Percentiles rank a stretch among this genome's conserved stretches.
These are phyloP conservation scores for Fusarium proliferatum DNA, from an alignment of 2,329 filamentous ascomycete genomes.

Conservation along the genomic window DNA sequence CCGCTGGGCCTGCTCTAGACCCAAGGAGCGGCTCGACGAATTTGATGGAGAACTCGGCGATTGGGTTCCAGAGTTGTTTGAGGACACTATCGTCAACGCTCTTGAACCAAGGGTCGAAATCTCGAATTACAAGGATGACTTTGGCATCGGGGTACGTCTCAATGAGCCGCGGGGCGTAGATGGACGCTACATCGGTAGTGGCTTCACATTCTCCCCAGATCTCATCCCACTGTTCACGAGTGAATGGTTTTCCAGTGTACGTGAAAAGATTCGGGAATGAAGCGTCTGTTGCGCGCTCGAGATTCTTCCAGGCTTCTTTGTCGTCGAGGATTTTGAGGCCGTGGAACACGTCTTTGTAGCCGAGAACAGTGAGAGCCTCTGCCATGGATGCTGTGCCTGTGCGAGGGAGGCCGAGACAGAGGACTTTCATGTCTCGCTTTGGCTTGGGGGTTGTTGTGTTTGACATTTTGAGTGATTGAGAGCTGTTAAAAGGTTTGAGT, in stretches of 20 bases:
- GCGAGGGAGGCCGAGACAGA: conserved; percentile 47
- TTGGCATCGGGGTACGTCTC: conserved; percentile 49
- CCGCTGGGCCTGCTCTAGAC: conserved; percentile 38
- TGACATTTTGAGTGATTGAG: not conserved
- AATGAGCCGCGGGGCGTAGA: conserved; percentile 47
- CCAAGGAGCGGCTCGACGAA: conserved; percentile 49
- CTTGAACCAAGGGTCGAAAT: conserved; percentile 48
- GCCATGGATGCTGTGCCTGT: conserved; percentile 51
- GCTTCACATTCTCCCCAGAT: conserved; percentile 47
- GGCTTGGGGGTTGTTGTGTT: not conserved
- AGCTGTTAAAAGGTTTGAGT: too few species aligned
- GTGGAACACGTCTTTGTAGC: conserved; percentile 51
- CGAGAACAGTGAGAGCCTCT: conserved; percentile 47
- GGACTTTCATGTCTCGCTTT: conserved; percentile 45
- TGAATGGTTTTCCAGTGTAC: conserved; percentile 45
- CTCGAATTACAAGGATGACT: conserved; percentile 48
- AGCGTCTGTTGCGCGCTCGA: conserved; percentile 47
- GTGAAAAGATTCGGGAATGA: conserved; percentile 42
- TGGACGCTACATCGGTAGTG: conserved; percentile 45
- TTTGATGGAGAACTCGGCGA: conserved; percentile 29
- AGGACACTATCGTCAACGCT: conserved; percentile 48
- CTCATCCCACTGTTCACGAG: conserved; percentile 49
- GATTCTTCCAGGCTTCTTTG: conserved; percentile 38
- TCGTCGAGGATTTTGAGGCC: conserved; percentile 41
- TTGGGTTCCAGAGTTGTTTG: conserved; percentile 38